These are phyloP conservation scores for Cutaneotrichosporon mucoides DNA, from an alignment of 1,284 basidiomycete genomes.

Conservation along the genomic window DNA sequence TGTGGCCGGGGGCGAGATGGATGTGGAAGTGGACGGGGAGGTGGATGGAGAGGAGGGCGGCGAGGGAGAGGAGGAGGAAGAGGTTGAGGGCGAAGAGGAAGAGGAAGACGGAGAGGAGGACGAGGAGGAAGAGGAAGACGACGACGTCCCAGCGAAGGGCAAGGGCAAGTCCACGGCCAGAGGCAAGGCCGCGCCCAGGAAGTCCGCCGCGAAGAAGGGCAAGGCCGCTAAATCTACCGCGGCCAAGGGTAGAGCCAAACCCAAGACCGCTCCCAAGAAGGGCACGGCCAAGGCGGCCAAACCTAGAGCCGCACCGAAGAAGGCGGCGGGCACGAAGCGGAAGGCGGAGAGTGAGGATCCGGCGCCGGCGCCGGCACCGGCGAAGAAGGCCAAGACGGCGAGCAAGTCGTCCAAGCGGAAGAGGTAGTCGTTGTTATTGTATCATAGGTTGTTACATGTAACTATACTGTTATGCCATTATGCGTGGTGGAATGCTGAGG, in stretches of 20 bases:
- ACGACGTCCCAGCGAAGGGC: background rate
- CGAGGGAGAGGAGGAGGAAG: constrained; percentile 3
- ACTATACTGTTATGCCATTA: no score
- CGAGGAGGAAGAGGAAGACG: background rate
- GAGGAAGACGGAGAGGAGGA: background rate
- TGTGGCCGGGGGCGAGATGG: constrained; percentile 15
- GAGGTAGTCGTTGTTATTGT: background rate
- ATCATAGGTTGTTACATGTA: background rate
- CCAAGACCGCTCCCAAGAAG: no score
- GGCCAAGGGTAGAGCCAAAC: background rate
- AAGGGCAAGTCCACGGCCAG: constrained; percentile 1
- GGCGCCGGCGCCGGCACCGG: background rate
- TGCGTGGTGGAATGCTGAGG: no score
- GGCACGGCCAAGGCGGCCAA: no score
- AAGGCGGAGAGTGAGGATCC: background rate
- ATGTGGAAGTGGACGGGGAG: constrained; percentile 2
- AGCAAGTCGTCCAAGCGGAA: no score
- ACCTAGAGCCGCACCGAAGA: no score
- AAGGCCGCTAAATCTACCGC: background rate
- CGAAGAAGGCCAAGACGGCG: constrained; percentile 5
- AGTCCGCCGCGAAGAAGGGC: background rate
- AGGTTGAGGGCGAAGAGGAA: background rate
- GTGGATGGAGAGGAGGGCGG: background rate
- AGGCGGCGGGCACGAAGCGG: background rate
- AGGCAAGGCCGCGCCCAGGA: background rate